These are phyloP conservation scores for Aspergillus caelatus DNA, from an alignment of 2,329 filamentous ascomycete species.

Conservation along the genomic window DNA sequence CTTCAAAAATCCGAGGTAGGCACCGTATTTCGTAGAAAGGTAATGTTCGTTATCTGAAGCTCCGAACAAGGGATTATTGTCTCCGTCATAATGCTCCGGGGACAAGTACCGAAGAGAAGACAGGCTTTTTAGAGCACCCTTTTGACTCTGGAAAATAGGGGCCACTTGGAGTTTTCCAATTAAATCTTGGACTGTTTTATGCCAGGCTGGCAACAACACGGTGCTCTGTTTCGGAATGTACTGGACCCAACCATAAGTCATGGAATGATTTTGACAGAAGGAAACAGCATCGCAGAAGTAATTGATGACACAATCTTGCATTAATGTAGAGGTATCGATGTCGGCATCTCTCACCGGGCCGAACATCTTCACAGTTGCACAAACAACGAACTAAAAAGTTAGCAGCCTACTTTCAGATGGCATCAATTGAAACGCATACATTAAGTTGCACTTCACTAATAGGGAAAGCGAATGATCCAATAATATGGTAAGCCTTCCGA, in stretches of 20 bases:
- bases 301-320: too few relatives aligned
- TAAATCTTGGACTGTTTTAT: background rate
- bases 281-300: background rate
- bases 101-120: constrained; percentile 8
- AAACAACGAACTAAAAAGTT: background rate
- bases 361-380: background rate
- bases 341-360: background rate
- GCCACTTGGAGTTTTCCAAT: background rate
- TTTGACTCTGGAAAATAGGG: constrained; percentile 6
- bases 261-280: background rate
- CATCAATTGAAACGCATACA: background rate
- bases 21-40: constrained; percentile 8
- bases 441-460: background rate
- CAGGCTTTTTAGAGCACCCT: background rate
- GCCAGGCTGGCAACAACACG: background rate
- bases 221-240: background rate
- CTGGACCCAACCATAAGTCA: background rate
- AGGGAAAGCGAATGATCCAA: background rate
- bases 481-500: background rate
- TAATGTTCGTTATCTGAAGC: constrained; percentile 1
- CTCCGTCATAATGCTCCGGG: background rate
- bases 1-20: background rate
- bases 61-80: constrained; percentile 6
- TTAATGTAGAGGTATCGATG: too few relatives aligned
- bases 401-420: background rate